Evolutionary conservation across 352 stramenopile species (phyloP), one percentile per base, ranked within the genome.

Genomic region (Pythium aphanidermatum): DNA sequence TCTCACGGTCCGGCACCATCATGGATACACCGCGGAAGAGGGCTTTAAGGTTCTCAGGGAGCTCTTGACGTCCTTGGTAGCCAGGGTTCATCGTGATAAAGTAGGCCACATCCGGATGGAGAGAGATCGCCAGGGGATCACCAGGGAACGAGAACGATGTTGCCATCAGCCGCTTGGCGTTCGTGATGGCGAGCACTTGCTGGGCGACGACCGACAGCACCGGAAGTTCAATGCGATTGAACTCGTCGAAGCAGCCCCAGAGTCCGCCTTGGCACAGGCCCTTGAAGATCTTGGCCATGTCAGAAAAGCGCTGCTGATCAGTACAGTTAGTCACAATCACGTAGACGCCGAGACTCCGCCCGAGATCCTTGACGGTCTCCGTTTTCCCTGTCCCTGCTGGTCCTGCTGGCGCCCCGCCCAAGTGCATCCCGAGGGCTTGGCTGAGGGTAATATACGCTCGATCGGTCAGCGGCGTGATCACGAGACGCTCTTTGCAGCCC

Each of bases 1-100:
- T 98, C 57, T 98, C 91, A 49, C 96, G 95, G 62, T 98, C 92
- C 4, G 94, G 92, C 11, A 95, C 86, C 94, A 98, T 98, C 94
- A 98, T 98, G 11, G 92, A 89, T 44, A 98, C 92, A 10, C 89
- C 87, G 27, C 92, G 76, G 63, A 98, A 98, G 12, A 98, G 70
- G 7, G 85, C 80, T 32, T 92, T 92, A 20, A 97, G 72, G 48
- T 97, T 97, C 42, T 97, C 89, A 0, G 89, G 89, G 2, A 97
- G 66, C 45, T 97, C 86, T 31, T 93, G 90, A 1, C 89, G 82
- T 8, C 88, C 89, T 49, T 92, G 85, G 60, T 97, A 97, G 0
- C 84, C 87, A 14, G 91, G 91, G 68, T 97, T 97, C 91, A 97
- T 97, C 23, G 91, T 97, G 53, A 97, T 94, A 46, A 97, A 91